Base-by-base conservation (phyloP, 139 green algal species). In the Choricystis sp. region DNA sequence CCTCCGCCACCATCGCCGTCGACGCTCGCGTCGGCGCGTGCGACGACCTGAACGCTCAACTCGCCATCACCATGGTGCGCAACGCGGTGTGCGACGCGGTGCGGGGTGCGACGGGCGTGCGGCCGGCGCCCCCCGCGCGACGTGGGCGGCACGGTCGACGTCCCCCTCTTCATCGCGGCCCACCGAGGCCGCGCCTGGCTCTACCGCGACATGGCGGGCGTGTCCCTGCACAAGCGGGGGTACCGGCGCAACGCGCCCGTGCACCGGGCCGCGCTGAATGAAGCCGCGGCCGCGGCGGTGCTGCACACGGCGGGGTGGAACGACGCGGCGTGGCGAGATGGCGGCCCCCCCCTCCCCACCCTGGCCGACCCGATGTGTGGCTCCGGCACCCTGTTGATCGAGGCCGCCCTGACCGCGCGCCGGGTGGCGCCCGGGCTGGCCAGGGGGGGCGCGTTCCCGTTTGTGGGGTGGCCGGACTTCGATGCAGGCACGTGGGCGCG, bases 281-380 rank as follows among this genome's bases (percentile, higher is more conserved):
- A 98, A 75, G 69, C 76, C 4, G 81, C 87, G 2, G 91, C 91
- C 22, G 87, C 90, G 24, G 91, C 84, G 16, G 64, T 87, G 26
- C 77, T 94, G 58, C 49, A 76, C 25, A 27, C 90, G 64, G 72
- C 81, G 1, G 81, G 77, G 20, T 94, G 82, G 83, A 48, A 74
- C 2, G 20, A 63, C 57, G 40, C 23, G 31, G 19, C 49, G 49
- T 57, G 25, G 26, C 52, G 61, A 63, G 31, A 49, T 31, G 4
- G 68, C 64, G 29, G 62, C 62, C 57, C 25, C 4, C 29, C 20
- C 3, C 1, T n/a, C 60, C 14, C 1, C 0, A 74, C 81, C 22
- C 66, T 94, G 49, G 80, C 67, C 4, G 90, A 97, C 74, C 89
- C 88, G 27, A 95, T 96, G 90, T 96, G 88, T 64, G 90, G 90